Percentiles rank a stretch among this genome's conserved stretches.
phyloP scores from a whole-genome alignment of 495 filamentous ascomycete species.

The Beverwykella pulmonaria region DNA sequence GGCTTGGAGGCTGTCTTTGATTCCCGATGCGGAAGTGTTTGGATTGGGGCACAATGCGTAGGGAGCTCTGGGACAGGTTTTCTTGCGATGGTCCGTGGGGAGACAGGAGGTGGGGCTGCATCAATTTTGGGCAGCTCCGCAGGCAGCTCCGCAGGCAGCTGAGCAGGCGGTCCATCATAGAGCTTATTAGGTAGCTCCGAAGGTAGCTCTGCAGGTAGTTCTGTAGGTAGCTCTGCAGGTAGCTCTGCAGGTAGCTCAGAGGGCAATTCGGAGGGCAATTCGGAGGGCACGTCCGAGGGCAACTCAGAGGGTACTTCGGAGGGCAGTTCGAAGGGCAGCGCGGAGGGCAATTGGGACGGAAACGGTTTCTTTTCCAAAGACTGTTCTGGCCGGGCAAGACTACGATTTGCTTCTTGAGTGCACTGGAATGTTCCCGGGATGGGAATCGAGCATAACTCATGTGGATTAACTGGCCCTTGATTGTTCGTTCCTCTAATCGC shows the following conservation, averaged over 20 bases:
- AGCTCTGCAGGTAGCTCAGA: too few species aligned
- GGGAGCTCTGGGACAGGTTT: not conserved
- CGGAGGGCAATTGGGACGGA: too few species aligned
- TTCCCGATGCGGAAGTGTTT: not conserved
- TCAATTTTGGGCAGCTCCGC: slow-evolving; percentile 7
- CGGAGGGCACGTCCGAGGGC: too few species aligned
- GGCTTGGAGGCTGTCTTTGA: not conserved
- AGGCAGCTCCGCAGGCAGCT: not conserved
- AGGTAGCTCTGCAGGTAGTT: not conserved
- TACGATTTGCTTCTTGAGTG: not conserved
- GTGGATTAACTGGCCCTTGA: slow-evolving; percentile 12
- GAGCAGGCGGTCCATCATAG: too few species aligned
- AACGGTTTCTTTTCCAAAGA: too few species aligned
- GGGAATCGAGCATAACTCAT: not conserved
- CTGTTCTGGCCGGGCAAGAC: too few species aligned
- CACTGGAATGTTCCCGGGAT: not conserved
- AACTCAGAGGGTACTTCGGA: too few species aligned
- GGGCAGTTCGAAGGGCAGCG: too few species aligned
- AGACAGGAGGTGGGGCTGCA: slow-evolving; percentile 4
- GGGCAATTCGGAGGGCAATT: too few species aligned
- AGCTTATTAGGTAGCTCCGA: not conserved
- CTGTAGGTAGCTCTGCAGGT: not conserved
- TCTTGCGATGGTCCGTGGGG: not conserved
- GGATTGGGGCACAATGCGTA: not conserved
- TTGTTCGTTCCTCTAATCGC: slow-evolving; percentile 5